These are phyloP conservation scores for Penicillium ochrochloron DNA, from an alignment of 495 filamentous ascomycete species.

Conservation along the genomic window DNA sequence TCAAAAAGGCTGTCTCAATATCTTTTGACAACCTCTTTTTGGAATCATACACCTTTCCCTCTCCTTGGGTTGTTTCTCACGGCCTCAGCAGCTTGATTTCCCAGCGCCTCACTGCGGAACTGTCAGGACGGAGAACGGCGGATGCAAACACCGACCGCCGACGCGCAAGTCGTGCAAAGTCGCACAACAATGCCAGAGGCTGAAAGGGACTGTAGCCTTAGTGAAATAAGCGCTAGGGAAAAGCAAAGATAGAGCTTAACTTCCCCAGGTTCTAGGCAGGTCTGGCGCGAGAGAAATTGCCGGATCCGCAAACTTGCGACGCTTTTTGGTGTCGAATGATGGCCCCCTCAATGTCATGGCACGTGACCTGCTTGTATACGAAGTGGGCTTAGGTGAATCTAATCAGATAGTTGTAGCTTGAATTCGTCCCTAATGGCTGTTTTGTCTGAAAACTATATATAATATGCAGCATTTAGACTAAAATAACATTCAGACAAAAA, in stretches of 20 bases:
- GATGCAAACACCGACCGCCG: conserved; percentile 33
- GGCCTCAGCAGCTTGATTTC: background rate
- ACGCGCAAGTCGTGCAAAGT: conserved; percentile 4
- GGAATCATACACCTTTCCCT: background rate
- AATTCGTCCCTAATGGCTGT: too few species aligned
- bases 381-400: background rate
- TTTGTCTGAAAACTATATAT: background rate
- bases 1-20: background rate
- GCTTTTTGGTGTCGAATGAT: background rate
- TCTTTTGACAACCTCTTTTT: background rate
- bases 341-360: background rate
- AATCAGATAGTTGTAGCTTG: too few species aligned
- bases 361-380: background rate
- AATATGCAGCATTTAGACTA: background rate
- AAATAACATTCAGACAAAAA: background rate
- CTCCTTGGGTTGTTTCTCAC: background rate
- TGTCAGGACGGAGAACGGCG: conserved; percentile 26
- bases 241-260: background rate
- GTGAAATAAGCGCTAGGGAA: background rate
- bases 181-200: background rate
- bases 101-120: conserved; percentile 2
- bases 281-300: background rate
- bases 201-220: background rate
- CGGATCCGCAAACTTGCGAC: background rate
- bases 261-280: background rate